These are phyloP conservation scores for Perkinsus olseni DNA, from an alignment of 169 alveolate species.

Conservation along the genomic window DNA sequence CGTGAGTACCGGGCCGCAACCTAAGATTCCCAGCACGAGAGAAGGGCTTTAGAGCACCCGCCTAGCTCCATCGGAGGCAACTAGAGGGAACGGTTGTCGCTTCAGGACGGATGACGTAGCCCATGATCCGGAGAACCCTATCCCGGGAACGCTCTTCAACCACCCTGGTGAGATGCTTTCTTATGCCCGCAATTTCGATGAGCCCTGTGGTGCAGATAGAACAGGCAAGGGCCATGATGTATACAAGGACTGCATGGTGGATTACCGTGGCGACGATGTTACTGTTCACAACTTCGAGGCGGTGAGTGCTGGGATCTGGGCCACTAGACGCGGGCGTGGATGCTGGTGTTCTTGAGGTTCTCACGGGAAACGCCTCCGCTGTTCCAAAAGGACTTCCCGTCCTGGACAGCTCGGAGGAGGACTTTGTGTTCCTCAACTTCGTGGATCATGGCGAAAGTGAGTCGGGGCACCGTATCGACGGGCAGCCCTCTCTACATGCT, in stretches of 20 bases:
- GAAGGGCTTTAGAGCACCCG: too few species aligned
- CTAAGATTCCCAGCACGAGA: too few species aligned
- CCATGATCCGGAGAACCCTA: constrained; percentile 43
- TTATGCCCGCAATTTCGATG: not conserved
- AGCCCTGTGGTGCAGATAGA: not conserved
- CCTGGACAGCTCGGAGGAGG: constrained; percentile 41
- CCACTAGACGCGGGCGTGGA: constrained; percentile 16
- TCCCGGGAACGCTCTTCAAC: constrained; percentile 62
- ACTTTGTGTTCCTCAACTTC: constrained; percentile 54
- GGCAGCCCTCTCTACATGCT: not conserved
- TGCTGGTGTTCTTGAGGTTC: constrained; percentile 39
- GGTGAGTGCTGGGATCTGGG: constrained; percentile 45
- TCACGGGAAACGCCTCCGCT: not conserved
- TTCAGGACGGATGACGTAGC: constrained; percentile 58
- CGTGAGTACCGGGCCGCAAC: too few species aligned
- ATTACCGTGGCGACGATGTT: constrained; percentile 59
- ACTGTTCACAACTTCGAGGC: constrained; percentile 55
- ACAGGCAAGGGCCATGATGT: constrained; percentile 49
- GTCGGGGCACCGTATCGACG: not conserved
- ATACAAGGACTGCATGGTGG: constrained; percentile 62
- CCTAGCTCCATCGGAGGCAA: too few species aligned
- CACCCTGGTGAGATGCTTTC: constrained; percentile 25
- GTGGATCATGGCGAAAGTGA: constrained; percentile 61
- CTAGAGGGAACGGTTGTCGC: too few species aligned
- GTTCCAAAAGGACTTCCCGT: constrained; percentile 17